A percentile compares a stretch with the other conserved stretches of the same genome.
phyloP scores from a whole-genome alignment of 768 basidiomycete genomes.

The Suillus fuscotomentosus region DNA sequence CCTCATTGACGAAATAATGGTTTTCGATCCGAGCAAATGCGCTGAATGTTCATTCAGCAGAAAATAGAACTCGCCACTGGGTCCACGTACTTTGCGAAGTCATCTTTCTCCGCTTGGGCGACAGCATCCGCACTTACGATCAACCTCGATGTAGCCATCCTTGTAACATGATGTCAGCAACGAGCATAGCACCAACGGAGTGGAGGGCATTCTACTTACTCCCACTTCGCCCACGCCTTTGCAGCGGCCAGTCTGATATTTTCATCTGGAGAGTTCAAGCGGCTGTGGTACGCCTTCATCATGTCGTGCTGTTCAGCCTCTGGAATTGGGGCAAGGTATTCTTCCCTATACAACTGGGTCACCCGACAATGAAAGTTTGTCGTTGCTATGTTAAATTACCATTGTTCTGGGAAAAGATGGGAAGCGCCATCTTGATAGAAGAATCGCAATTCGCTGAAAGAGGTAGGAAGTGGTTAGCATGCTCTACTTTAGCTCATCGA shows the following conservation, averaged over 20 bases:
- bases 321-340: constrained; percentile 78
- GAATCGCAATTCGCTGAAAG: constrained; percentile 71
- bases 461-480: not conserved
- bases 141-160: constrained; percentile 82
- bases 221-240: constrained; percentile 89
- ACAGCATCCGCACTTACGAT: constrained; percentile 67
- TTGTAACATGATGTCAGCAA: constrained; percentile 25
- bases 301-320: constrained; percentile 77
- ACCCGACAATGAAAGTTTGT: constrained; percentile 2
- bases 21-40: constrained; percentile 89
- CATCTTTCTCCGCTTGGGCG: constrained; percentile 65
- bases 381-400: constrained; percentile 43
- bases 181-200: not conserved
- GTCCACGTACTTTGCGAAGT: constrained; percentile 67
- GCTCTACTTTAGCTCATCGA: not conserved
- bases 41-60: constrained; percentile 35
- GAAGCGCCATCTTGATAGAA: constrained; percentile 90
- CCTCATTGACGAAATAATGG: constrained; percentile 85
- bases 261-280: constrained; percentile 72
- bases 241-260: constrained; percentile 65
- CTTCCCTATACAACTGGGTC: constrained; percentile 56
- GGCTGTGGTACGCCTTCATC: constrained; percentile 80
- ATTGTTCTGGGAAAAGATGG: constrained; percentile 85
- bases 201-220: constrained; percentile 49
- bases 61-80: constrained; percentile 6